Conservation (phyloP, 306 rosid species). For the Mimosa pudica region DNA sequence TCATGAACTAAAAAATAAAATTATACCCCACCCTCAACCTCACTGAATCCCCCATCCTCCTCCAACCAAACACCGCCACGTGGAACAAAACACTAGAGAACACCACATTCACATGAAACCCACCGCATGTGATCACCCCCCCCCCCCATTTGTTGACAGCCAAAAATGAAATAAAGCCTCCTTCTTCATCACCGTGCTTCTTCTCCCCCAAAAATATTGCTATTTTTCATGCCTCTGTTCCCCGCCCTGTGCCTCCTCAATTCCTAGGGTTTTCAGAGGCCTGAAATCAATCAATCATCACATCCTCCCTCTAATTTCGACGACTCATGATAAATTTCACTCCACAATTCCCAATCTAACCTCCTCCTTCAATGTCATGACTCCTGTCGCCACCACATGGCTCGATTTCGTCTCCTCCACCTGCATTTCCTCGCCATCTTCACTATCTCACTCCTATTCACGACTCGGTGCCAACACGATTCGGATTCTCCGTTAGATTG, state of each 20-base stretch:
- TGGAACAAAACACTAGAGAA: neutral
- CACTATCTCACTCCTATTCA: conserved; percentile 32
- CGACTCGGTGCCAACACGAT: conserved; percentile 38
- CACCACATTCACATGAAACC: conserved; percentile 24
- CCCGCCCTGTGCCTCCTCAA: conserved; percentile 40
- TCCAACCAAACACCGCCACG: conserved; percentile 12
- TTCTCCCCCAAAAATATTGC: conserved; percentile 32
- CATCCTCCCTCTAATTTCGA: conserved; percentile 25
- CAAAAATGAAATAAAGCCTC: conserved; percentile 47
- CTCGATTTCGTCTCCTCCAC: conserved; percentile 68
- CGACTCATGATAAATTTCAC: conserved; percentile 41
- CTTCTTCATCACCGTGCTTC: conserved; percentile 23
- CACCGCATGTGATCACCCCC: conserved; percentile 6
- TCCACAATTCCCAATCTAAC: conserved; percentile 36
- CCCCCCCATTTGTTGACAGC: conserved; percentile 27
- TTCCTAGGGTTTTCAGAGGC: conserved; percentile 66
- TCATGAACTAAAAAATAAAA: no score
- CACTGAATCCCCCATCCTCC: neutral
- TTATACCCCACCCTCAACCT: conserved; percentile 5
- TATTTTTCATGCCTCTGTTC: conserved; percentile 34
- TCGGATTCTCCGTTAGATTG: conserved; percentile 44
- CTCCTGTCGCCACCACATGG: conserved; percentile 71
- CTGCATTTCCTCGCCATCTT: conserved; percentile 41
- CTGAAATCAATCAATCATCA: neutral
- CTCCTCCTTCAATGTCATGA: conserved; percentile 58